These are phyloP conservation scores for Croton setiger DNA, from an alignment of 441 rosid species.

Conservation along the genomic window DNA sequence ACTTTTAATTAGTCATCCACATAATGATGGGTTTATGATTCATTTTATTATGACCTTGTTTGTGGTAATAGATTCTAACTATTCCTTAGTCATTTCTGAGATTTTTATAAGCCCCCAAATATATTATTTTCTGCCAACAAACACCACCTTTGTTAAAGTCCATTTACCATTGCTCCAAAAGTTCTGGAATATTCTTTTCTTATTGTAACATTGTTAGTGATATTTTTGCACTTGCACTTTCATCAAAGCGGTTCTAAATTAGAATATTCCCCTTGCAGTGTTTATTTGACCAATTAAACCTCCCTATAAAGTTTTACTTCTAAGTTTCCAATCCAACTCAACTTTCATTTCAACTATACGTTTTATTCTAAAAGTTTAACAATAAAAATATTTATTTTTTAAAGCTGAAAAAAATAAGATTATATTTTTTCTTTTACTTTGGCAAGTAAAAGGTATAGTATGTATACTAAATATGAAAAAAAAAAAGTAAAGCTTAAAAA, in stretches of 20 bases:
- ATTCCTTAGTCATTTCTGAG: not conserved
- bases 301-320: too few species aligned
- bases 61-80: constrained; percentile 11
- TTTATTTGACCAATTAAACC: too few species aligned
- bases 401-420: too few species aligned
- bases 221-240: not conserved
- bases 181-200: constrained; percentile 10
- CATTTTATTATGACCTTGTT: constrained; percentile 3
- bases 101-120: not conserved
- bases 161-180: constrained; percentile 6
- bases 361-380: too few species aligned
- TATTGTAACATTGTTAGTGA: not conserved
- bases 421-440: too few species aligned
- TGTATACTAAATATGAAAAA: too few species aligned
- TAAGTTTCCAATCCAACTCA: too few species aligned
- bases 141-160: not conserved
- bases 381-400: too few species aligned
- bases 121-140: too few species aligned
- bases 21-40: constrained; percentile 12
- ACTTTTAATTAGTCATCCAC: not conserved
- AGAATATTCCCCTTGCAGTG: not conserved
- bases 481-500: too few species aligned
- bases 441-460: too few species aligned
- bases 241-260: not conserved
- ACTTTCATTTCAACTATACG: too few species aligned